Percentiles rank a stretch among this genome's conserved stretches.
These are phyloP conservation scores for Arthrocladium fulminans DNA, from an alignment of 2,329 filamentous ascomycete species.

Conservation along the genomic window DNA sequence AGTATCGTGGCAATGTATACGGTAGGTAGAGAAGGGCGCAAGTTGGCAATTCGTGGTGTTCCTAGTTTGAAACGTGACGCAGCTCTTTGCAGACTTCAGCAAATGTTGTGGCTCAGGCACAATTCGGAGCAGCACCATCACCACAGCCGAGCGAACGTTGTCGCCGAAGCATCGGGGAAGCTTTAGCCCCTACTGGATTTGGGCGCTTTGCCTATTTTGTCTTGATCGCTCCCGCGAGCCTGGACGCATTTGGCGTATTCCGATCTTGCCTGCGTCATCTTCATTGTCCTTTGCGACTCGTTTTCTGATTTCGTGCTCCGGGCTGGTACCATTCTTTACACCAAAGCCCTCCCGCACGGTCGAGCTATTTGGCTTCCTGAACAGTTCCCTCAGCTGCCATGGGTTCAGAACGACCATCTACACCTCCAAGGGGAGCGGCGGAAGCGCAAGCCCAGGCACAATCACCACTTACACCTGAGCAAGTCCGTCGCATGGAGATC, in stretches of 20 bases:
- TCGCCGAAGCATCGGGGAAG: neutral
- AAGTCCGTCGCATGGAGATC: slow-evolving; percentile 64
- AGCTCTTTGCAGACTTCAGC: too few relatives aligned
- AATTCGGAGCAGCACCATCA: slow-evolving; percentile 1
- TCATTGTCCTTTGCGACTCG: neutral
- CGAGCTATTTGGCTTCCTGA: neutral
- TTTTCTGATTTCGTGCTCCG: neutral
- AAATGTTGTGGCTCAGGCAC: slow-evolving; percentile 4
- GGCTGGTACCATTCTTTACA: neutral
- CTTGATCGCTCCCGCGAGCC: slow-evolving; percentile 2
- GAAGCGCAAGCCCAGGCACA: slow-evolving; percentile 28
- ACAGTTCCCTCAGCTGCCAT: slow-evolving; percentile 10
- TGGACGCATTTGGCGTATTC: neutral
- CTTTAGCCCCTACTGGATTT: neutral
- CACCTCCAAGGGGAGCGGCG: slow-evolving; percentile 35
- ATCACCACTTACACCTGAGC: slow-evolving; percentile 50
- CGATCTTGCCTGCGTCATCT: slow-evolving; percentile 6
- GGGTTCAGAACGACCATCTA: slow-evolving; percentile 34
- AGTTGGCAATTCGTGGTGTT: too few relatives aligned
- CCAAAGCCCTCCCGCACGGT: neutral
- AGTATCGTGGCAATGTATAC: too few relatives aligned
- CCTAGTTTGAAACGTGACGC: too few relatives aligned
- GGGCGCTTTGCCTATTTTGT: slow-evolving; percentile 1
- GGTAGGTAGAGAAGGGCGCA: too few relatives aligned
- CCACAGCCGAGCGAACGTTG: neutral